Base-by-base conservation (phyloP, 768 basidiomycete genomes). In the Leccinum obscurum region DNA sequence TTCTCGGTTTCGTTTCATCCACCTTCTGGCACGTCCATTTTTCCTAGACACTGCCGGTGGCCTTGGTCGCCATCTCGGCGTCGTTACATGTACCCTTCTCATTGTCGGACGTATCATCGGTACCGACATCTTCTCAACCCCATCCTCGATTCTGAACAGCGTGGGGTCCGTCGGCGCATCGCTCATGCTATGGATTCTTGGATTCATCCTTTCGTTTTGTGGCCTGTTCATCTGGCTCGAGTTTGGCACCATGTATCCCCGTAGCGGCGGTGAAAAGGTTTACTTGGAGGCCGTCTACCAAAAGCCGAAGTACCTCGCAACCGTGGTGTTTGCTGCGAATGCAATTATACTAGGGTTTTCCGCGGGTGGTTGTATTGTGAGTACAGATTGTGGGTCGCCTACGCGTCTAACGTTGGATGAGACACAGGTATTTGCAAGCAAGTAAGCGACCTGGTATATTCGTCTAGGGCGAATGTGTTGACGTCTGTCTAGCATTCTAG, bases 171-270 rank as follows among this genome's bases (percentile, higher is more conserved):
- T 85, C 7, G 85, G 83, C 20, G 83, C 85, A 4, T 84, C 83
- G 0, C 72, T 86, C 41, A 78, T 86, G 79, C 80, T 85, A 20
- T 86, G 85, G 85, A 80, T 85, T 0, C 79, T 85, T 28, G 85
- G 85, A 3, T 83, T 86, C 62, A 62, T 79, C 3, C 76, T 86
- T 3, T 85, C 84, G 1, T 82, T 81, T 62, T 86, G 82, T 56
- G 84, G 84, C 0, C 72, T 85, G 8, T 85, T 86, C 65, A 80
- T 86, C 55, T 85, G 84, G 84, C 79, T 86, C 22, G 84, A 86
- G 60, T 80, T 81, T 55, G 85, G 85, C 5, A 83, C 83, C 3
- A 86, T 86, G 83, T 82, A 81, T 62, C 85, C 84, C 6, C 77
- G 83, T 1, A 83, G 81, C 13, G 84, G 85, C 9, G 84, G 84